phyloP scores from a whole-genome alignment of 73 alveolate genomes.

The Tetrahymena malaccensis region DNA sequence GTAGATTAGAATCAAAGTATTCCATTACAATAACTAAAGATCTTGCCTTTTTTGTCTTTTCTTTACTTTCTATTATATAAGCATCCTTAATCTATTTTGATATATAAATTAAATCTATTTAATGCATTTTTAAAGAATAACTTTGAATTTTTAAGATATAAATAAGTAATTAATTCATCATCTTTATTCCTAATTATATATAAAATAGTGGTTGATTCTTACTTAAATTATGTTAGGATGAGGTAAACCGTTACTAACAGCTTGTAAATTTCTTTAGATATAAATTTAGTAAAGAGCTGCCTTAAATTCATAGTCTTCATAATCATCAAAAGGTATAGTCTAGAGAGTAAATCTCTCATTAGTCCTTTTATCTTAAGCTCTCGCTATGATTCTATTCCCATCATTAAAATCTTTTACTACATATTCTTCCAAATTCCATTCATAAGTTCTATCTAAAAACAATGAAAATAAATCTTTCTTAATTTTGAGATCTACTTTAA shows the following conservation, averaged over 20 bases:
- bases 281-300: constrained; percentile 30
- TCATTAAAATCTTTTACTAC: background rate
- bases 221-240: background rate
- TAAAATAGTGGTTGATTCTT: no score
- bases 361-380: constrained; percentile 30
- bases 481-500: background rate
- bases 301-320: constrained; percentile 37
- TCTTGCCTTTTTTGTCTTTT: constrained; percentile 5
- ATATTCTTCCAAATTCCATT: background rate
- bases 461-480: background rate
- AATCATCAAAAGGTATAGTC: constrained; percentile 25
- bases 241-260: background rate
- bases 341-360: constrained; percentile 19
- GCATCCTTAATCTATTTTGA: constrained; percentile 10
- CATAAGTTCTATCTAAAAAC: background rate
- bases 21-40: constrained; percentile 28
- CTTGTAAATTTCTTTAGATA: background rate
- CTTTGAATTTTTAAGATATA: no score
- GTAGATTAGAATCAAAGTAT: constrained; percentile 33
- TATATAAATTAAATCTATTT: background rate
- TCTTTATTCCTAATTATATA: no score
- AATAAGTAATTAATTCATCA: no score
- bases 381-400: background rate
- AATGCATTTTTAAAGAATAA: background rate
- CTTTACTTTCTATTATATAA: constrained; percentile 30